Evolutionary conservation across 257 asterid genomes (phyloP).

Genomic region (Solanum microdontum): DNA sequence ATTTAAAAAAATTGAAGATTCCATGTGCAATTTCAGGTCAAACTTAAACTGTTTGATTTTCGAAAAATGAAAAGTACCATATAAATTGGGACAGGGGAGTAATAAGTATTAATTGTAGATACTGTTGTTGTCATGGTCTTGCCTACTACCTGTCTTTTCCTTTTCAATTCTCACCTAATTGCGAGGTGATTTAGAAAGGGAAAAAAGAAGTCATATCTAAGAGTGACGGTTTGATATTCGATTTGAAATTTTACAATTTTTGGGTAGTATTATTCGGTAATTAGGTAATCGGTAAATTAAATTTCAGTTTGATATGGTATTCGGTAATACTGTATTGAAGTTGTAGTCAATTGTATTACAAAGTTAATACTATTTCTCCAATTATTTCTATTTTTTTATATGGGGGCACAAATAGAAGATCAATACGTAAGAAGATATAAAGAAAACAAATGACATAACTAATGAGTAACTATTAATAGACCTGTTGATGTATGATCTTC

Average conservation of each 20-base stretch:
- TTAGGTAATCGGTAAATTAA: too few relatives aligned
- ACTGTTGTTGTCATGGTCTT: neutral
- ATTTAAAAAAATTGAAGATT: too few relatives aligned
- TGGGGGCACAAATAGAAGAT: too few relatives aligned
- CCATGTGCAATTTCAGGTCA: too few relatives aligned
- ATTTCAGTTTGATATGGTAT: too few relatives aligned
- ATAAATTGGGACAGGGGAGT: too few relatives aligned
- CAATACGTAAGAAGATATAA: neutral
- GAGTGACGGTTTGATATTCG: neutral
- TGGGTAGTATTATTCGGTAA: too few relatives aligned
- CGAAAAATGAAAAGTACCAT: too few relatives aligned
- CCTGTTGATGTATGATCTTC: neutral
- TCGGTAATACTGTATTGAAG: neutral
- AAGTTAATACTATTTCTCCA: too few relatives aligned
- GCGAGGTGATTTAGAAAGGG: neutral
- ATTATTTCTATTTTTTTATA: too few relatives aligned
- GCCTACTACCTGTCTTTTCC: neutral
- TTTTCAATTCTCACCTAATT: neutral
- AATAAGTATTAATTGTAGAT: neutral
- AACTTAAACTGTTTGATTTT: too few relatives aligned
- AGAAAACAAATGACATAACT: neutral
- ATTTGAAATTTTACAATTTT: neutral
- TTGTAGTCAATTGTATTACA: neutral
- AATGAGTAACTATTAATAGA: too few relatives aligned
- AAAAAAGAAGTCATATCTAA: neutral